Evolutionary conservation across 2,329 filamentous ascomycete species (phyloP), one percentile per base, ranked within the genome.

Genomic region (Dryadomyces quercus-mongolicae): DNA sequence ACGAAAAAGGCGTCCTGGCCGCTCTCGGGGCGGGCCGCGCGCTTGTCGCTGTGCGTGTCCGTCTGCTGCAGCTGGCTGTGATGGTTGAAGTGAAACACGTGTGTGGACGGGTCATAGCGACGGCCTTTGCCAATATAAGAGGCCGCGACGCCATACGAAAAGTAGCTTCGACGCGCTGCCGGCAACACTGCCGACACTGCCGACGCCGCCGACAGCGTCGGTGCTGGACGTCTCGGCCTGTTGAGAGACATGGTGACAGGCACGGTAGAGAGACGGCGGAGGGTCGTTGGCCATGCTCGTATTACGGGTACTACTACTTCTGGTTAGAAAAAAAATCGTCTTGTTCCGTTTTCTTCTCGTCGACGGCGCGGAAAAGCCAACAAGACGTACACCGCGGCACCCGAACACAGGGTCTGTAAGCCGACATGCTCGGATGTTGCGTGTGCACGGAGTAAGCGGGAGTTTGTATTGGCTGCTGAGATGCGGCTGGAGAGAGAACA

Each of bases 1-100:
- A 93, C 85, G 70, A 98, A 98, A 73, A 96, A 97, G 55, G 93
- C 88, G 76, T 98, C 93, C 70, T 98, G 91, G 16, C 93, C 93
- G 51, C 87, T 93, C 56, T 82, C 85, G 51, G 85, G 87, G 22
- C 86, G 81, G 25, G 52, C 34, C 0, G 49, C 76, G 60, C 72
- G 74, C 65, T 81, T 81, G 63, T n/a, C 13, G 21, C 8, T 15
- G 31, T 18, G 34, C 34, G 34, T 9, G 36, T 6, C 38, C 31
- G 20, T 20, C 56, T 72, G 74, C 57, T 76, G 77, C 59, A 78
- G 81, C 51, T 74, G 74, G 63, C 81, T 74, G 67, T 81, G 75
- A 1, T 81, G 81, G 59, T 85, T 82, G 71, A 88, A 91, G 64
- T 84, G 81, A 67, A 86, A 87, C 55, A 86, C 73, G 68, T 89